phyloP scores from a whole-genome alignment of 2,329 filamentous ascomycete genomes.

The Sporothrix brunneoviolacea region DNA sequence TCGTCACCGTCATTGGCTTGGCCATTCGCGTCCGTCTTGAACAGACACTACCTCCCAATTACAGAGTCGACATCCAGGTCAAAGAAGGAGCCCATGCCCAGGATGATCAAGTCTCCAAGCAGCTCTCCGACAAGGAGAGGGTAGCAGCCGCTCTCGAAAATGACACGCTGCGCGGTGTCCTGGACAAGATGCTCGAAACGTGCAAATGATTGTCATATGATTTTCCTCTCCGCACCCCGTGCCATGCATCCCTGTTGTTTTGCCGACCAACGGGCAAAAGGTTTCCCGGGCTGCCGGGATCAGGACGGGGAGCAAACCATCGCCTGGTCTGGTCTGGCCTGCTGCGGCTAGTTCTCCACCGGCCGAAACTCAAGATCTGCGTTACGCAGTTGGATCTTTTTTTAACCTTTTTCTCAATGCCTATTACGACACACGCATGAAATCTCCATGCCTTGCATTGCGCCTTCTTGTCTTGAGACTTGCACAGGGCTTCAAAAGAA shows the following conservation, averaged over 20 bases:
- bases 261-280: too few species aligned
- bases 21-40: conserved; percentile 88
- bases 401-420: neutral
- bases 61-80: conserved; percentile 85
- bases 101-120: conserved; percentile 93
- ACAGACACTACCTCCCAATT: conserved; percentile 83
- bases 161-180: conserved; percentile 75
- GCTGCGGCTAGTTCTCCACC: too few species aligned
- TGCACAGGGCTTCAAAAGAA: too few species aligned
- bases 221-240: too few species aligned
- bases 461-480: too few species aligned
- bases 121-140: conserved; percentile 91
- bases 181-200: conserved; percentile 90
- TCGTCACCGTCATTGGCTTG: conserved; percentile 92
- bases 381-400: neutral
- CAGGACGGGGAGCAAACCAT: too few species aligned
- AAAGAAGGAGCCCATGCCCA: conserved; percentile 96
- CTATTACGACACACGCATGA: too few species aligned
- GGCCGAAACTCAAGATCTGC: conserved; percentile 1
- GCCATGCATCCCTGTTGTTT: too few species aligned
- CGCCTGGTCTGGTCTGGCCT: too few species aligned
- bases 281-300: too few species aligned
- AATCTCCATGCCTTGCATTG: too few species aligned
- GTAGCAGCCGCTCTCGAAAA: conserved; percentile 95
- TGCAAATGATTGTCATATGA: too few species aligned